Evolutionary conservation across 495 filamentous ascomycete species (phyloP).

Genomic region (Aspergillus campestris): DNA sequence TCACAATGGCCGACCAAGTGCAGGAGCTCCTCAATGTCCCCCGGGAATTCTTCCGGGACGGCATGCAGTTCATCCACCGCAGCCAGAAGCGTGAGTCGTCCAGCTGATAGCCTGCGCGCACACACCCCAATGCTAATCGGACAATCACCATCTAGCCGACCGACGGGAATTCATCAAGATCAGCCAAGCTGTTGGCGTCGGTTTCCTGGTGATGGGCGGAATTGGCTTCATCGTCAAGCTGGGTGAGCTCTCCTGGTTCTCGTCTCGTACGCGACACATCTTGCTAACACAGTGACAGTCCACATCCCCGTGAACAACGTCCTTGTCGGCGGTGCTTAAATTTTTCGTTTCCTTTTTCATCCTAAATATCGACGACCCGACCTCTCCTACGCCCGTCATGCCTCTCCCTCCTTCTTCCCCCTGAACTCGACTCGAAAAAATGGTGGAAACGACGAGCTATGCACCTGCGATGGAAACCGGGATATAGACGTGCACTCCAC

Average conservation of each 20-base stretch:
- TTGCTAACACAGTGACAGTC: constrained; percentile 31
- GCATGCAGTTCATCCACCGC: constrained; percentile 67
- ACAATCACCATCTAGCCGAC: constrained; percentile 46
- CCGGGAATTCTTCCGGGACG: constrained; percentile 67
- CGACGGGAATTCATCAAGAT: constrained; percentile 88
- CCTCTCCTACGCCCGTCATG: too few relatives aligned
- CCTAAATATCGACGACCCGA: too few relatives aligned
- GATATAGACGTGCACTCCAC: too few relatives aligned
- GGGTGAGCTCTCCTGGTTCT: constrained; percentile 44
- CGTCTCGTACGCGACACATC: neutral
- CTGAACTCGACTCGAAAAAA: too few relatives aligned
- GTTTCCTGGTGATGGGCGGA: constrained; percentile 74
- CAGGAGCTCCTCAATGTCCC: constrained; percentile 69
- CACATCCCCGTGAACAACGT: constrained; percentile 84
- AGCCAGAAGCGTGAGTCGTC: constrained; percentile 57
- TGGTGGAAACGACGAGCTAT: too few relatives aligned
- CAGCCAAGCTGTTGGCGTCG: constrained; percentile 88
- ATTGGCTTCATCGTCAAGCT: constrained; percentile 95
- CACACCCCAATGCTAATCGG: too few relatives aligned
- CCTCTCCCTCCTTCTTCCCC: too few relatives aligned
- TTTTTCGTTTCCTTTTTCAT: neutral
- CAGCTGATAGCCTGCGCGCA: neutral
- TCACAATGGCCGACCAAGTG: constrained; percentile 58
- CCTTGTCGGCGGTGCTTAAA: constrained; percentile 61
- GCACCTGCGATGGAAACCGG: too few relatives aligned